These are phyloP conservation scores for Aureobasidium sp. DNA, from an alignment of 2,329 filamentous ascomycete genomes.

Conservation along the genomic window DNA sequence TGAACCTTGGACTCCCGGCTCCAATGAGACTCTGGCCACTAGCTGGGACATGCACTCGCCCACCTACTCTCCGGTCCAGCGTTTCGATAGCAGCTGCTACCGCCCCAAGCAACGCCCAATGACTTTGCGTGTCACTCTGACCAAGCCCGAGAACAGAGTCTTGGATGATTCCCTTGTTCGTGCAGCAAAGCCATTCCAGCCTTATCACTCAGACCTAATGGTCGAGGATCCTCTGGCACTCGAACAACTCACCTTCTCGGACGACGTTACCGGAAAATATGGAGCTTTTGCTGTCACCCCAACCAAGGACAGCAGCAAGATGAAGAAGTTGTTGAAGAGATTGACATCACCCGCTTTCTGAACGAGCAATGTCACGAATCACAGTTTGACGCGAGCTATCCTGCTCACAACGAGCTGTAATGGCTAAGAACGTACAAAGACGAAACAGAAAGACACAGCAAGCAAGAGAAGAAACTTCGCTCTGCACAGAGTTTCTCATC, in stretches of 20 bases:
- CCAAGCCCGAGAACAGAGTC: constrained; percentile 72
- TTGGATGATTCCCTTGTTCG: constrained; percentile 45
- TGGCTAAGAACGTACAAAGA: neutral
- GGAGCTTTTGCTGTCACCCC: constrained; percentile 33
- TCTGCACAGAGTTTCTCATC: neutral
- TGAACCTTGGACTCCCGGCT: neutral
- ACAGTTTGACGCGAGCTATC: neutral
- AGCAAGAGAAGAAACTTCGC: neutral
- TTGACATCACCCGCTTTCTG: neutral
- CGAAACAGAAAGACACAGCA: neutral
- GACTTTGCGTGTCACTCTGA: constrained; percentile 94
- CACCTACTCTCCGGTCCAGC: neutral
- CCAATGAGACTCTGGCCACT: neutral
- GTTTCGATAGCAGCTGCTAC: constrained; percentile 4
- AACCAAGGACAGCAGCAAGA: neutral
- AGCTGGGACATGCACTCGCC: neutral
- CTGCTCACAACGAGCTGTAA: neutral
- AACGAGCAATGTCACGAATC: neutral
- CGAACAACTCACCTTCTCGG: constrained; percentile 39
- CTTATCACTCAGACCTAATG: neutral
- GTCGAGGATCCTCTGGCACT: constrained; percentile 43
- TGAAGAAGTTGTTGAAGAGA: constrained; percentile 11
- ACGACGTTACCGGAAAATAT: constrained; percentile 28
- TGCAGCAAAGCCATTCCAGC: neutral
- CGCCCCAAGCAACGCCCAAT: constrained; percentile 62